Conservation (phyloP, 306 rosid genomes). For the Quercus robur region DNA sequence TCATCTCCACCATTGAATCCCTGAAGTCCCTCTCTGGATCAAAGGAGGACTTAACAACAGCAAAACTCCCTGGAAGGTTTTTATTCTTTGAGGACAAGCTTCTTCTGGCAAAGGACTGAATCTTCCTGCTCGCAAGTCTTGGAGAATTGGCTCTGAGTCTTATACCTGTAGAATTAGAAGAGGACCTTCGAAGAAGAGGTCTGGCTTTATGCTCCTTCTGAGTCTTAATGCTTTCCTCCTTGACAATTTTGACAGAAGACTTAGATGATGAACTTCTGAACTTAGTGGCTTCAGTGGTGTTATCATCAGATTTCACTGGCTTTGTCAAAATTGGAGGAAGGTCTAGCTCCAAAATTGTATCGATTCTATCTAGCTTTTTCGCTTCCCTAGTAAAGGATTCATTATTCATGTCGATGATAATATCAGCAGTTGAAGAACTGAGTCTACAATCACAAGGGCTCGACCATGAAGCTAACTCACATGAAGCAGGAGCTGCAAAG, state of each 20-base stretch:
- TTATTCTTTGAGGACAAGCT: constrained; percentile 49
- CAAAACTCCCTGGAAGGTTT: constrained; percentile 66
- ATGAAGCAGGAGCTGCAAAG: constrained; percentile 35
- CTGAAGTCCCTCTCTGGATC: constrained; percentile 82
- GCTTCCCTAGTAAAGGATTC: constrained; percentile 36
- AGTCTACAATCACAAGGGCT: constrained; percentile 53
- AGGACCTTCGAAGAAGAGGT: constrained; percentile 30
- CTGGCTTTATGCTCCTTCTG: constrained; percentile 30
- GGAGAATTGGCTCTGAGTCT: constrained; percentile 73
- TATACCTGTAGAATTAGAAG: constrained; percentile 46
- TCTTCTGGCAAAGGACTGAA: constrained; percentile 50
- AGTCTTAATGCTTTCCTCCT: constrained; percentile 30
- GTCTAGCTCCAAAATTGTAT: constrained; percentile 47
- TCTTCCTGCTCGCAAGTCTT: constrained; percentile 55
- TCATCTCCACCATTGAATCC: constrained; percentile 95
- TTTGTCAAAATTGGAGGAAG: constrained; percentile 59
- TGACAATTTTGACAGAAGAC: constrained; percentile 18
- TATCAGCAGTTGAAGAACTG: constrained; percentile 68
- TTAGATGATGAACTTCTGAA: too few species aligned
- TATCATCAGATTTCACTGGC: constrained; percentile 30
- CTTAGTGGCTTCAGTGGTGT: too few species aligned
- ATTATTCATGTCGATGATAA: constrained; percentile 63
- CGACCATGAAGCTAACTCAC: constrained; percentile 23
- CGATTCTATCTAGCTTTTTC: constrained; percentile 37
- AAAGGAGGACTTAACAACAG: constrained; percentile 69